A percentile compares a stretch with the other conserved stretches of the same genome.
Evolutionary conservation across 148 eudicot species (phyloP).

Genomic region (Camellia granthamiana): DNA sequence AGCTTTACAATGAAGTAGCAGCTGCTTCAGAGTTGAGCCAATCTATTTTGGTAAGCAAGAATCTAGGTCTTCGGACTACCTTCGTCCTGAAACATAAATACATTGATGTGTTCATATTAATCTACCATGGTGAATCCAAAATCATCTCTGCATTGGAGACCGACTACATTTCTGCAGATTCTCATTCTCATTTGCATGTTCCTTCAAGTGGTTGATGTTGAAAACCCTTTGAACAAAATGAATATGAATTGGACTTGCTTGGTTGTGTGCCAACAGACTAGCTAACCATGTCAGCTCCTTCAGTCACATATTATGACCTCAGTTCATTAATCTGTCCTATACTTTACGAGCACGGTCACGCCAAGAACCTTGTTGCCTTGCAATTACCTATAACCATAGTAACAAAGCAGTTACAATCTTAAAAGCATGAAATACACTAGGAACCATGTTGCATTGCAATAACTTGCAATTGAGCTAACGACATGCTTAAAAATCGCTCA

Average conservation of each 20-base stretch:
- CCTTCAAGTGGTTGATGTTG: too few relatives aligned
- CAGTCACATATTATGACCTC: neutral
- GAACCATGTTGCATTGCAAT: neutral
- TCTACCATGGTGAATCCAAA: neutral
- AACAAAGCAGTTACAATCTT: neutral
- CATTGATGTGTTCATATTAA: neutral
- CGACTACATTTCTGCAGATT: neutral
- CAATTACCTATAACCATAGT: slow-evolving; percentile 49
- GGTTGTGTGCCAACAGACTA: neutral
- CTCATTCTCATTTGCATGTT: neutral
- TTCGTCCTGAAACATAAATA: neutral
- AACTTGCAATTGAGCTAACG: neutral
- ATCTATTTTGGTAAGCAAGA: neutral
- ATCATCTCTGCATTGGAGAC: neutral
- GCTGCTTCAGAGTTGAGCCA: neutral
- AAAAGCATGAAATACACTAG: slow-evolving; percentile 16
- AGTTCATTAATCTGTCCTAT: slow-evolving; percentile 12
- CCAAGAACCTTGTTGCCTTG: slow-evolving; percentile 85
- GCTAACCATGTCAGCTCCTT: neutral
- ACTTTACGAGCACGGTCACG: slow-evolving; percentile 78
- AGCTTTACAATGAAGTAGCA: slow-evolving; percentile 4
- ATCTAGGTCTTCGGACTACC: neutral
- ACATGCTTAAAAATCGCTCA: slow-evolving; percentile 18
- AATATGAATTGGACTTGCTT: neutral
- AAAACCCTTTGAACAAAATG: neutral